A percentile compares a stretch with the other conserved stretches of the same genome.
phyloP scores from a whole-genome alignment of 225 moss, liverwort and hornwort genomes.

The Neckera pumila region DNA sequence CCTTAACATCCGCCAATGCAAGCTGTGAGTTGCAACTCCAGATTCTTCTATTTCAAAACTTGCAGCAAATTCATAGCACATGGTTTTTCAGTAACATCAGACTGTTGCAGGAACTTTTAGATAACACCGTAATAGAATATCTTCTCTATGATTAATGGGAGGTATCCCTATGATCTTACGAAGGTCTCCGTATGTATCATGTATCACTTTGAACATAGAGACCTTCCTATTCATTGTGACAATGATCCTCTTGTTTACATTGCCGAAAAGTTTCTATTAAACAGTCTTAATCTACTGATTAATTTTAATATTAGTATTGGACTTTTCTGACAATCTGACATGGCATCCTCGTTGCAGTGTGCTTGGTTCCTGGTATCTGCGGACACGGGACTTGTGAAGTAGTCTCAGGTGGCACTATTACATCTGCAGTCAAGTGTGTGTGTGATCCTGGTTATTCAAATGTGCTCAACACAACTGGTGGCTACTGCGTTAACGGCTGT shows the following conservation, averaged over 20 bases:
- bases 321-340: neutral
- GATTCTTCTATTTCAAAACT: neutral
- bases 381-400: conserved; percentile 29
- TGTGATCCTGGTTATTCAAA: conserved; percentile 40
- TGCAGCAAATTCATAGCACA: neutral
- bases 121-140: neutral
- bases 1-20: neutral
- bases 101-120: neutral
- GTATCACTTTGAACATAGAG: neutral
- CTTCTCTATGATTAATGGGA: neutral
- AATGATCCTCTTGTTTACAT: neutral
- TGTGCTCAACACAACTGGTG: conserved; percentile 27
- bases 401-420: neutral
- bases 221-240: neutral
- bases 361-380: conserved; percentile 31
- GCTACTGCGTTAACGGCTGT: conserved; percentile 39
- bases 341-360: conserved; percentile 16
- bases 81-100: neutral
- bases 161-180: neutral
- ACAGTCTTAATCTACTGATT: neutral
- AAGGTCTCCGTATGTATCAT: neutral
- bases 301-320: too few species aligned
- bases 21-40: conserved; percentile 2
- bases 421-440: conserved; percentile 19
- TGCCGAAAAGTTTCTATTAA: neutral